Evolutionary conservation across 2,329 filamentous ascomycete genomes (phyloP), one percentile per base, ranked within the genome.

Genomic region (Onygenales sp.): DNA sequence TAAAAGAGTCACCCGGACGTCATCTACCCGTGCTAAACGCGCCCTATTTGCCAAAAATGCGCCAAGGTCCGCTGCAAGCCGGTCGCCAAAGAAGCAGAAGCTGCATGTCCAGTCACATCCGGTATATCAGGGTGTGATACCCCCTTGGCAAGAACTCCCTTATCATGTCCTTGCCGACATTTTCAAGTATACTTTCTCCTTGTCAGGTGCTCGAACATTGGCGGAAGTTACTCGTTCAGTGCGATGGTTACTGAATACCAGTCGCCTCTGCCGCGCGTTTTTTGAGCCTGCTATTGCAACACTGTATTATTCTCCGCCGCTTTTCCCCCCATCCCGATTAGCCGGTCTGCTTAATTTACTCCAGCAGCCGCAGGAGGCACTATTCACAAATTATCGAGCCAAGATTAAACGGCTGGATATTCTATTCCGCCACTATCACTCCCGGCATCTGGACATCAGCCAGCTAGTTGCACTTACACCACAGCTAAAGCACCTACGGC

Each of bases 391-490:
- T 57, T 92, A 92, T 65, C 76, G 79, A 42, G 76, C 76, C 59
- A 94, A 90, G 71, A 77, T 93, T 49, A 80, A 84, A 63, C 76
- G 79, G 7, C 70, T 95, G 21, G 80, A 82, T 54, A 73, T 94
- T 47, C 84, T 93, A 62, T 82, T 85, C 9, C 78, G 75, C 39
- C 78, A 67, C 60, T 78, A 72, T 54, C 75, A 63, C 75, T 73
- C 10, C 74, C 43, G 78, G 77, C 9, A 79, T 21, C 72, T 84
- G 53, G 77, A 83, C 55, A 64, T 87, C 17, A 66, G 72, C 41
- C 69, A 73, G 31, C 68, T 95, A 49, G 72, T 94, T 17, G 74
- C 76, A 42, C 75, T 79, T 45, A 77, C 89, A 5, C 84, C 85
- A 0, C 82, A 82, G 47, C 74, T 95, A 13, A 78, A 78, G 50